Evolutionary conservation across 768 basidiomycete species (phyloP).

Genomic region (Leccinum olivaceopallidum): DNA sequence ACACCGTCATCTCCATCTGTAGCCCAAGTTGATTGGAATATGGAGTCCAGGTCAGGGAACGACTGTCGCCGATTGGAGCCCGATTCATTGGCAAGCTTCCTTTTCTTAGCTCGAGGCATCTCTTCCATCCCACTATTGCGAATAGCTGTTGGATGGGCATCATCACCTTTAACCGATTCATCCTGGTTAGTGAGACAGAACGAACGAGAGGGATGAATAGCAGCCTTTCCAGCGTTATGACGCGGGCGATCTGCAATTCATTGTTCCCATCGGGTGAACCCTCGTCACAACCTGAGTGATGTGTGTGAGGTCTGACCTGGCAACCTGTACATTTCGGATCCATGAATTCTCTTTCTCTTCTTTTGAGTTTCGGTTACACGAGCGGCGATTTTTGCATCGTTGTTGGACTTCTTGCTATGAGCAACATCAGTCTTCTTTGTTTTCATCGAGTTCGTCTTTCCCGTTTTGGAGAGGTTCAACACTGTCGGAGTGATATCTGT

Average conservation of each 20-base stretch:
- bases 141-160: not conserved
- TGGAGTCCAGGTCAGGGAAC: not conserved
- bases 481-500: not conserved
- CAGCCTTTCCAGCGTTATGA: slow-evolving; percentile 76
- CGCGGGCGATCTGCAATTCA: slow-evolving; percentile 78
- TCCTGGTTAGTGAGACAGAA: not conserved
- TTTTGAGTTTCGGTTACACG: not conserved
- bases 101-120: not conserved
- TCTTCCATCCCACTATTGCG: not conserved
- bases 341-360: slow-evolving; percentile 29
- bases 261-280: slow-evolving; percentile 95
- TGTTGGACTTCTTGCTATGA: not conserved
- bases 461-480: not conserved
- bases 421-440: not conserved
- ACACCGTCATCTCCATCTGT: not conserved
- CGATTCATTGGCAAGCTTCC: not conserved
- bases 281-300: slow-evolving; percentile 76
- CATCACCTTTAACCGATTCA: not conserved
- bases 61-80: not conserved
- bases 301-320: slow-evolving; percentile 15
- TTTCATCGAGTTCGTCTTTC: not conserved
- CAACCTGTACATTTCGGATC: slow-evolving; percentile 19
- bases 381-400: not conserved
- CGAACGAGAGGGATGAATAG: slow-evolving; percentile 1
- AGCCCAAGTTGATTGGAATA: not conserved